These are phyloP conservation scores for Nicotiana tabacum DNA, from an alignment of 257 asterid genomes.

Conservation along the genomic window DNA sequence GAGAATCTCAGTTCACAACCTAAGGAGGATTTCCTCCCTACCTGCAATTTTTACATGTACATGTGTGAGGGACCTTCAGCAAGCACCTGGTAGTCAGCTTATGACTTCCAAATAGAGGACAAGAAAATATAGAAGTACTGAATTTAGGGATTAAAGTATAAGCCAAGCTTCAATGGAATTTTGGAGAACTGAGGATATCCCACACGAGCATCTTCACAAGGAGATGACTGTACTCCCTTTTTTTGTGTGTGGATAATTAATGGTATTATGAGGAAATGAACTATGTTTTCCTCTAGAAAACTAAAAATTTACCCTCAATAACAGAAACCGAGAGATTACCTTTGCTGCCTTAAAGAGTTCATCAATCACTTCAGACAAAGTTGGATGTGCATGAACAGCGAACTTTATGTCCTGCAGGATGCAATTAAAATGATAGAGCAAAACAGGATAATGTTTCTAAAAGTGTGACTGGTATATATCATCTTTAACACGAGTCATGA, in stretches of 20 bases:
- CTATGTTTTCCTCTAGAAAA: neutral
- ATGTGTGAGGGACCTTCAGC: conserved; percentile 20
- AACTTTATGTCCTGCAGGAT: conserved; percentile 68
- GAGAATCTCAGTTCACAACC: conserved; percentile 60
- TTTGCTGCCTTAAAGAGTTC: conserved; percentile 87
- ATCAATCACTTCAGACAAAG: conserved; percentile 89
- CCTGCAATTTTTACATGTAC: conserved; percentile 36
- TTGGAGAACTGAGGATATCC: neutral
- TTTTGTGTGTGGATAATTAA: neutral
- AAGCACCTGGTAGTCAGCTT: conserved; percentile 12
- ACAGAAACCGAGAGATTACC: conserved; percentile 34
- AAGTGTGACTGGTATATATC: neutral
- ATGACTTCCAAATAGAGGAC: neutral
- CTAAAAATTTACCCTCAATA: neutral
- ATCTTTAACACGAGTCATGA: neutral
- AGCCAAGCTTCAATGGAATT: neutral
- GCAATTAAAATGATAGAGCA: conserved; percentile 21
- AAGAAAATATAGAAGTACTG: neutral
- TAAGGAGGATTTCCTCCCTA: conserved; percentile 49
- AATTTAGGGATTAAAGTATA: neutral
- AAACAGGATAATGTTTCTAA: neutral
- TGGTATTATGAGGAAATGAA: neutral
- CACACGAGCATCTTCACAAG: neutral
- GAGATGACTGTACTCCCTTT: neutral
- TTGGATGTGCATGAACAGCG: conserved; percentile 98